These are phyloP conservation scores for Cytospora chrysosperma DNA, from an alignment of 2,329 filamentous ascomycete species.

Conservation along the genomic window DNA sequence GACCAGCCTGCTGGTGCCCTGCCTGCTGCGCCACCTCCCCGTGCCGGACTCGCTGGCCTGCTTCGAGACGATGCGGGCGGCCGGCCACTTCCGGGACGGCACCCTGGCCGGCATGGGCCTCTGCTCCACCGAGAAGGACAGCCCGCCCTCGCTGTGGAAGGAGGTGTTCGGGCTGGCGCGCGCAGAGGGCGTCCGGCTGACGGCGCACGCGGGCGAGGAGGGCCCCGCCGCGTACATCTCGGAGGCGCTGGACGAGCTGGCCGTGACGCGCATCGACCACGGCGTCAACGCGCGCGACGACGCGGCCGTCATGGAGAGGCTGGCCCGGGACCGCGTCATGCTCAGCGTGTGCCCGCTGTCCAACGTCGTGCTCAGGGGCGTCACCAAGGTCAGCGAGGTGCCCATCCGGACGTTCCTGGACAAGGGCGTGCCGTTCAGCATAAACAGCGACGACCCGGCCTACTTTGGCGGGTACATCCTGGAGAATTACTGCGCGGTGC, in stretches of 20 bases:
- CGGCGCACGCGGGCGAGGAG: constrained; percentile 76
- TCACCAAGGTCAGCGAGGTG: constrained; percentile 51
- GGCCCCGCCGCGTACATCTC: constrained; percentile 66
- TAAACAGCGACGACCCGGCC: constrained; percentile 73
- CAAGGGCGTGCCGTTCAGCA: constrained; percentile 63
- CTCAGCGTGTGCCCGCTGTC: constrained; percentile 72
- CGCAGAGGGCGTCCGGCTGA: constrained; percentile 56
- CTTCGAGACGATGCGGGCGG: constrained; percentile 42
- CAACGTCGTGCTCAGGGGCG: constrained; percentile 65
- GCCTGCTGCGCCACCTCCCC: constrained; percentile 70
- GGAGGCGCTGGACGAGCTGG: constrained; percentile 60
- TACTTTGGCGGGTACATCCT: constrained; percentile 76
- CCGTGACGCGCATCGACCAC: constrained; percentile 70
- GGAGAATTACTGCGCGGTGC: constrained; percentile 74
- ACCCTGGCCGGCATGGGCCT: constrained; percentile 31
- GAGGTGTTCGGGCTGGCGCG: constrained; percentile 58
- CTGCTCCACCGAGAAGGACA: constrained; percentile 35
- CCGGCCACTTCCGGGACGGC: constrained; percentile 45
- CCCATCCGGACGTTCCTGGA: constrained; percentile 65
- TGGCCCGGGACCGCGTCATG: constrained; percentile 58
- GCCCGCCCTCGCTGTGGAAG: constrained; percentile 54
- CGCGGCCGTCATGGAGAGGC: constrained; percentile 52
- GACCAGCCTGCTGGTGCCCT: constrained; percentile 66
- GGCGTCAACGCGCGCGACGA: constrained; percentile 66
- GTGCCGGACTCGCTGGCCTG: constrained; percentile 52